Base-by-base conservation (phyloP, 495 filamentous ascomycete species). In the Aspergillus ostianus region DNA sequence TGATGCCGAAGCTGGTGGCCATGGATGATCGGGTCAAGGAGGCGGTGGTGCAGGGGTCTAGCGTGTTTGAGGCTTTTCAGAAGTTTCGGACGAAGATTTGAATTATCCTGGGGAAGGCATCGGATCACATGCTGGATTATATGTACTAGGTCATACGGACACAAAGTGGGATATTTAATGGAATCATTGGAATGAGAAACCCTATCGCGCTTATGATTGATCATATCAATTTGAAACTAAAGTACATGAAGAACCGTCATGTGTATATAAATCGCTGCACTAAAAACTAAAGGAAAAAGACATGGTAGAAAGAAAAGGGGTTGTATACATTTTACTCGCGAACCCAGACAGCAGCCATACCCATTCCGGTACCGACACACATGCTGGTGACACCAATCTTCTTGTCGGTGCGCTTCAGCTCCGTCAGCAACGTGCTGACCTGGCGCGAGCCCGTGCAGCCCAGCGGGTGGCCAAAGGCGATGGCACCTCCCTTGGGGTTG, bases 341-440 rank as follows among this genome's bases (percentile, higher is more conserved):
- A 64, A 97, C 91, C 91, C 92, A 96, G 49, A 97, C 87, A 53
- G 91, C 90, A 26, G 94, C 94, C 91, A 96, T 95, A 41, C 92
- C 92, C 92, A 97, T 97, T 48, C 93, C 93, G 12, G 94, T 98
- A 23, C 93, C 94, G 47, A 97, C 80, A 73, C 94, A 98, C 94
- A 98, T 97, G 75, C 88, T 92, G 21, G 91, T 97, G 12, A 98
- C 85, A 47, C 94, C 94, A 59, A 98, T 74, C 83, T 87, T 90
- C 82, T 91, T 76, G 59, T 86, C 84, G 32, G 80, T 93, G 64
- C 94, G 80, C 78, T 83, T 86, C 58, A 98, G 76, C 83, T 97
- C 95, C 58, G 87, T 92, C 60, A 98, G 77, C 62, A 98, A 73
- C 8, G 94, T 98, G 69, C 88, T 89, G 46, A 98, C 89, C 82